Evolutionary conservation across 192 early-diverging fungal species (phyloP).

Genomic region (Coemansia sp.): DNA sequence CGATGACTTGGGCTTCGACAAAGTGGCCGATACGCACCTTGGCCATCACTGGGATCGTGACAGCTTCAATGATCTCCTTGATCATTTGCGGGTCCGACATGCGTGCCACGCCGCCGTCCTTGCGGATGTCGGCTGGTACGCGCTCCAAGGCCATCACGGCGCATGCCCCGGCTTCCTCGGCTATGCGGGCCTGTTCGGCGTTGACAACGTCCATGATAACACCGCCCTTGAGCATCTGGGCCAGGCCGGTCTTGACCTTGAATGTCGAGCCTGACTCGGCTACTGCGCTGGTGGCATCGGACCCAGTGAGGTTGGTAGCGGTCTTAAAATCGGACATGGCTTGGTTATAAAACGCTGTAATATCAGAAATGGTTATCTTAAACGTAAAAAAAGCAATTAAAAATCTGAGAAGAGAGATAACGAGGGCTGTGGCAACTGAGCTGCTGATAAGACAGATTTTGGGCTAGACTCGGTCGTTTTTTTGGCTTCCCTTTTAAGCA

Average conservation of each 20-base stretch:
- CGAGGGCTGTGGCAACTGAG: neutral
- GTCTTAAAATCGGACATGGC: slow-evolving; percentile 19
- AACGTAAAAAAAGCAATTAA: neutral
- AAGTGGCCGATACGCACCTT: slow-evolving; percentile 98
- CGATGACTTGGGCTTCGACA: slow-evolving; percentile 97
- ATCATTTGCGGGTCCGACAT: slow-evolving; percentile 99
- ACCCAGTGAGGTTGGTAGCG: slow-evolving; percentile 60
- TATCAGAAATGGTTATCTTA: neutral
- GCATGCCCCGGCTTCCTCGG: slow-evolving; percentile 94
- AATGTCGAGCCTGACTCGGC: slow-evolving; percentile 54
- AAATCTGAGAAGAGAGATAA: neutral
- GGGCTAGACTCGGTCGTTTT: neutral
- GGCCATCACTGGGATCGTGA: slow-evolving; percentile 99
- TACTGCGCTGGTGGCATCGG: slow-evolving; percentile 9
- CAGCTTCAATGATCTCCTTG: slow-evolving; percentile 90
- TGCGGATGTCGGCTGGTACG: slow-evolving; percentile 98
- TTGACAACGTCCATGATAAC: slow-evolving; percentile 99
- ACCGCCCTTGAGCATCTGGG: slow-evolving; percentile 98
- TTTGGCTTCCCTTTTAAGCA: neutral
- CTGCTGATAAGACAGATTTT: neutral
- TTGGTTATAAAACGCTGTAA: slow-evolving; percentile 1
- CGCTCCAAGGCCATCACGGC: slow-evolving; percentile 98
- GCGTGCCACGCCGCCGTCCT: slow-evolving; percentile 91
- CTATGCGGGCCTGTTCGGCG: slow-evolving; percentile 95
- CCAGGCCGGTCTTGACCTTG: slow-evolving; percentile 92